Evolutionary conservation across 1,284 basidiomycete genomes (phyloP).

Genomic region (Ceraceosorus guamensis): DNA sequence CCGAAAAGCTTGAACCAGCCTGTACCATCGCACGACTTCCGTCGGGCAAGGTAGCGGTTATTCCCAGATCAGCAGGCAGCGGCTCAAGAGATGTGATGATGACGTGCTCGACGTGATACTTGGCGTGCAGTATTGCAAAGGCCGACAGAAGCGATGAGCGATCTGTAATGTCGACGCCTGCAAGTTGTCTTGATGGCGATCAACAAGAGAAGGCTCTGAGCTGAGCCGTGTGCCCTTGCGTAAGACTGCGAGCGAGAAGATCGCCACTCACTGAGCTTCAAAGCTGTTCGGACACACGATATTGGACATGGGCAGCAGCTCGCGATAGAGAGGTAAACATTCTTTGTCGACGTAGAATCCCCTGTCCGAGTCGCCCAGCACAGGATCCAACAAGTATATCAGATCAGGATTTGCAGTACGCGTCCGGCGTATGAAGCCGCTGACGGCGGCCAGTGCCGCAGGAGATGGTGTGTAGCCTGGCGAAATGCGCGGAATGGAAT

Average conservation of each 20-base stretch:
- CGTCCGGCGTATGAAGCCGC: constrained; percentile 60
- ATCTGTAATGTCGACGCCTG: constrained; percentile 56
- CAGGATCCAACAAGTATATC: constrained; percentile 75
- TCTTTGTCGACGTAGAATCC: constrained; percentile 75
- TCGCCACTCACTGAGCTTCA: constrained; percentile 75
- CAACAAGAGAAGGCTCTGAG: constrained; percentile 12
- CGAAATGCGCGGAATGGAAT: constrained; percentile 1
- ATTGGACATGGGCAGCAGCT: constrained; percentile 69
- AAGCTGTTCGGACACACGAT: constrained; percentile 98
- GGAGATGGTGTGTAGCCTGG: constrained; percentile 80
- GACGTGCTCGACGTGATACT: constrained; percentile 71
- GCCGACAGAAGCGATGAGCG: constrained; percentile 63
- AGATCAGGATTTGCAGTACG: constrained; percentile 57
- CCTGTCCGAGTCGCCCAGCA: constrained; percentile 53
- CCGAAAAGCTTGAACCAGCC: constrained; percentile 48
- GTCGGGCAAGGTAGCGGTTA: constrained; percentile 25
- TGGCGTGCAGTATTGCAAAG: constrained; percentile 65
- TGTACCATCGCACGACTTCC: constrained; percentile 34
- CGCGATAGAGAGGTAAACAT: constrained; percentile 79
- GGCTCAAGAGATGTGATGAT: constrained; percentile 76
- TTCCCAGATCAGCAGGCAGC: constrained; percentile 20
- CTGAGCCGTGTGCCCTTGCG: too few relatives aligned
- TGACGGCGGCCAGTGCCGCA: constrained; percentile 65
- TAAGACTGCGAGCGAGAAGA: too few relatives aligned
- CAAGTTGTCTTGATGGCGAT: constrained; percentile 59